phyloP scores from a whole-genome alignment of 2,329 filamentous ascomycete species.

The Aureobasidium sp. region DNA sequence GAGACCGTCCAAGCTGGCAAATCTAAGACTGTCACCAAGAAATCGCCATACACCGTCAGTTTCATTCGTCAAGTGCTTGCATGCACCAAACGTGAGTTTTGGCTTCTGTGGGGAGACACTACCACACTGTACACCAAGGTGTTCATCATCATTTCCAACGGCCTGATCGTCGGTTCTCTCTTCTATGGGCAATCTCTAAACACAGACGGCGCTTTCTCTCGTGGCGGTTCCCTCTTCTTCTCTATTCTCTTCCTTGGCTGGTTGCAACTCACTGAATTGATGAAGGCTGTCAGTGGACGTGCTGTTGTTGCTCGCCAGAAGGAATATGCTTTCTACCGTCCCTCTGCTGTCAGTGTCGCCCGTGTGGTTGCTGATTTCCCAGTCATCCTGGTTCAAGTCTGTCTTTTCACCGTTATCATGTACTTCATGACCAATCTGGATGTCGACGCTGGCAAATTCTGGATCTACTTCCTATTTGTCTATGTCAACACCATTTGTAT shows the following conservation, averaged over 20 bases:
- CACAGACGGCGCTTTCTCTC: conserved; percentile 55
- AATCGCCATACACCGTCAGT: conserved; percentile 69
- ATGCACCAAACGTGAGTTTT: conserved; percentile 66
- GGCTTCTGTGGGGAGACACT: conserved; percentile 69
- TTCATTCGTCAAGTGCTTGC: conserved; percentile 64
- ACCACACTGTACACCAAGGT: conserved; percentile 70
- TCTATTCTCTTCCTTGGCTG: conserved; percentile 59
- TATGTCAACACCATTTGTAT: conserved; percentile 56
- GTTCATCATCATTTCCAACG: conserved; percentile 69
- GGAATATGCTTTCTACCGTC: conserved; percentile 63
- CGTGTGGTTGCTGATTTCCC: conserved; percentile 58
- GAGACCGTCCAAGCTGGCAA: conserved; percentile 59
- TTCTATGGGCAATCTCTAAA: conserved; percentile 62
- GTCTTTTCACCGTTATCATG: conserved; percentile 55
- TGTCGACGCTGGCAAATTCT: conserved; percentile 55
- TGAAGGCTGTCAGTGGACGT: conserved; percentile 66
- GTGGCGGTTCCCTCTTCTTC: conserved; percentile 60
- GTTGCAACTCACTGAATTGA: conserved; percentile 71
- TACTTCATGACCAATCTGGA: conserved; percentile 59
- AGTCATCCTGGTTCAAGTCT: conserved; percentile 50
- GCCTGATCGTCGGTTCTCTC: conserved; percentile 67
- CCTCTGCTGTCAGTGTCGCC: conserved; percentile 56
- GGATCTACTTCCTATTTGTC: conserved; percentile 58
- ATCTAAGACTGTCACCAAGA: conserved; percentile 57
- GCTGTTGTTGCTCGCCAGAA: conserved; percentile 61